Evolutionary conservation across 2,329 filamentous ascomycete species (phyloP).

Genomic region (Trichoderma koningiopsis): DNA sequence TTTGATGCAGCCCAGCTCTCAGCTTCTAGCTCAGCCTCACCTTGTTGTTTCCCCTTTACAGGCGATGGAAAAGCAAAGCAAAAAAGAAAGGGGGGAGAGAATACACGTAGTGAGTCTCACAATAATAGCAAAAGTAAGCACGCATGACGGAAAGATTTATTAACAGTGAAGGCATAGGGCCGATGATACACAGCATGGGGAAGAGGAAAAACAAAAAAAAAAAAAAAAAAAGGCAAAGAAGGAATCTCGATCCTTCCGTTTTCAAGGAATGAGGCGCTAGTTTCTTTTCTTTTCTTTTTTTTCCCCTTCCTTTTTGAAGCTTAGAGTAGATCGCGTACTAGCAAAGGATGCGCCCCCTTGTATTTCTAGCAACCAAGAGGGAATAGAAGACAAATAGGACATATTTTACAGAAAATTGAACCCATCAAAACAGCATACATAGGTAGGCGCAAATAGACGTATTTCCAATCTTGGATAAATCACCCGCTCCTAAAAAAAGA

Average conservation of each 20-base stretch:
- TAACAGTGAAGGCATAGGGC: not conserved
- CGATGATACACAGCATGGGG: not conserved
- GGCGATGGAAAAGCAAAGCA: not conserved
- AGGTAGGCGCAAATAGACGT: not conserved
- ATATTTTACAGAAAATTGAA: not conserved
- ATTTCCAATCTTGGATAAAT: not conserved
- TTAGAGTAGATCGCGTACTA: not conserved
- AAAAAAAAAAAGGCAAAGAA: not conserved
- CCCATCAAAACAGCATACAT: not conserved
- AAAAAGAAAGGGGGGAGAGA: not conserved
- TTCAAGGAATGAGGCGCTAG: not conserved
- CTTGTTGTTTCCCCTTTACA: not conserved
- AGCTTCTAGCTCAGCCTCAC: not conserved
- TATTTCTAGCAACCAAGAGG: not conserved
- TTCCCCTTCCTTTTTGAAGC: not conserved
- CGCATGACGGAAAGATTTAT: not conserved
- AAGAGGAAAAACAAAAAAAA: not conserved
- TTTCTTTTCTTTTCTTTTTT: not conserved
- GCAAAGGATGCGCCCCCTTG: not conserved
- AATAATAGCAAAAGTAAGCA: not conserved
- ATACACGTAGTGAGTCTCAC: not conserved
- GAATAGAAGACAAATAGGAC: not conserved
- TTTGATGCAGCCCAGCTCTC: not conserved
- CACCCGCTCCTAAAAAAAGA: not conserved
- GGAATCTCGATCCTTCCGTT: not conserved